Evolutionary conservation across 2,329 filamentous ascomycete genomes (phyloP).

Genomic region (Pseudocercospora ulei): DNA sequence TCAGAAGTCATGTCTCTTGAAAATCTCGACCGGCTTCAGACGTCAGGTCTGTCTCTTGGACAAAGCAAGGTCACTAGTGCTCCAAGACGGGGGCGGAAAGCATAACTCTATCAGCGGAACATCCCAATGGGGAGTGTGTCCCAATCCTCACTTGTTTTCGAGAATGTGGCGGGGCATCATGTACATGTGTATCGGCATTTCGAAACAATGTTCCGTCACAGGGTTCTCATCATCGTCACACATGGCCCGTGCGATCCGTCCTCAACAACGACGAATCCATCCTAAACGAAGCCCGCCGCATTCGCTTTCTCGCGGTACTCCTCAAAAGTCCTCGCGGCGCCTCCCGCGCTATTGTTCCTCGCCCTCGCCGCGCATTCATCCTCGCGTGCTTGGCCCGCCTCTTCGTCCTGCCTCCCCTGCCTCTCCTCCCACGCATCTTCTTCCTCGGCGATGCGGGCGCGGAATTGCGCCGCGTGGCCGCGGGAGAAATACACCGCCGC

Average conservation of each 20-base stretch:
- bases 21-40: not conserved
- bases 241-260: no score
- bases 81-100: no score
- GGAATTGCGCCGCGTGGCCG: slow-evolving; percentile 37
- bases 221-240: slow-evolving; percentile 6
- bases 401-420: slow-evolving; percentile 27
- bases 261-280: not conserved
- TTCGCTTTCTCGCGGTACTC: slow-evolving; percentile 40
- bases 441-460: slow-evolving; percentile 36
- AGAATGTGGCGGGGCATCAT: no score
- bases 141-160: no score
- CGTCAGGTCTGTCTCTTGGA: not conserved
- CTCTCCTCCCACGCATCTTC: slow-evolving; percentile 42
- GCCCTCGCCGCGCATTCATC: slow-evolving; percentile 26
- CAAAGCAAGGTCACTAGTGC: not conserved
- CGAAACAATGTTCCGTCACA: no score
- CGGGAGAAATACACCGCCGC: slow-evolving; percentile 40
- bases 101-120: no score
- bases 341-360: slow-evolving; percentile 27
- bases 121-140: no score
- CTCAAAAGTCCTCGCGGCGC: slow-evolving; percentile 37
- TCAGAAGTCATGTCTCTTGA: slow-evolving; percentile 6
- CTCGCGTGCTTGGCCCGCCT: slow-evolving; percentile 25
- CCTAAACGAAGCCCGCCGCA: slow-evolving; percentile 31
- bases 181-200: no score